Evolutionary conservation across 2,329 filamentous ascomycete species (phyloP).

Genomic region (Chaetothyriales sp.): DNA sequence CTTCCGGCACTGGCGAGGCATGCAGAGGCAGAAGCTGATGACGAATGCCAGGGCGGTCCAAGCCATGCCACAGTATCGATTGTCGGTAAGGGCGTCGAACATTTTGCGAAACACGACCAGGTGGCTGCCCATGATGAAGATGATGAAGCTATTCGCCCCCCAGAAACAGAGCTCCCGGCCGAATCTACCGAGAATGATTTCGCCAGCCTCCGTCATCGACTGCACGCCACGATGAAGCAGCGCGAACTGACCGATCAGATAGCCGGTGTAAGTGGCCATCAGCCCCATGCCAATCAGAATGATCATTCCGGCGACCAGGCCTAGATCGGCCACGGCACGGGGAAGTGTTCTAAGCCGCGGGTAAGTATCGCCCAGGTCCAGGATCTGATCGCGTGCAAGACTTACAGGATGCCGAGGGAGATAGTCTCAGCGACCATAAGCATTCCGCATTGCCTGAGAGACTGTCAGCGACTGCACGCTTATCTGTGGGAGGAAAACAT

Average conservation of each 20-base stretch:
- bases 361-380: not conserved
- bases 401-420: slow-evolving; percentile 37
- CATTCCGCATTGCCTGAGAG: slow-evolving; percentile 26
- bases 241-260: slow-evolving; percentile 46
- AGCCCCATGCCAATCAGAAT: slow-evolving; percentile 39
- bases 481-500: not conserved
- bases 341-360: slow-evolving; percentile 29
- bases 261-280: slow-evolving; percentile 44
- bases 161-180: slow-evolving; percentile 48
- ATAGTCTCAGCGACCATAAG: slow-evolving; percentile 47
- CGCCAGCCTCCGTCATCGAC: slow-evolving; percentile 55
- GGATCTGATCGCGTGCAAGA: not conserved
- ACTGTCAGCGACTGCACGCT: slow-evolving; percentile 3
- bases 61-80: slow-evolving; percentile 48
- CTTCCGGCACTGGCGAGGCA: slow-evolving; percentile 48
- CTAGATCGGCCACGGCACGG: slow-evolving; percentile 35
- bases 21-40: slow-evolving; percentile 42
- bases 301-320: slow-evolving; percentile 40
- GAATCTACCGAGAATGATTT: slow-evolving; percentile 36
- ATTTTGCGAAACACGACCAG: slow-evolving; percentile 54
- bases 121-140: slow-evolving; percentile 57
- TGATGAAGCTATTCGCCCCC: slow-evolving; percentile 47
- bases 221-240: slow-evolving; percentile 38
- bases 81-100: slow-evolving; percentile 47
- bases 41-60: slow-evolving; percentile 45